Evolutionary conservation across 2,329 filamentous ascomycete species (phyloP).

Genomic region (Exophiala phaeomuriformis): DNA sequence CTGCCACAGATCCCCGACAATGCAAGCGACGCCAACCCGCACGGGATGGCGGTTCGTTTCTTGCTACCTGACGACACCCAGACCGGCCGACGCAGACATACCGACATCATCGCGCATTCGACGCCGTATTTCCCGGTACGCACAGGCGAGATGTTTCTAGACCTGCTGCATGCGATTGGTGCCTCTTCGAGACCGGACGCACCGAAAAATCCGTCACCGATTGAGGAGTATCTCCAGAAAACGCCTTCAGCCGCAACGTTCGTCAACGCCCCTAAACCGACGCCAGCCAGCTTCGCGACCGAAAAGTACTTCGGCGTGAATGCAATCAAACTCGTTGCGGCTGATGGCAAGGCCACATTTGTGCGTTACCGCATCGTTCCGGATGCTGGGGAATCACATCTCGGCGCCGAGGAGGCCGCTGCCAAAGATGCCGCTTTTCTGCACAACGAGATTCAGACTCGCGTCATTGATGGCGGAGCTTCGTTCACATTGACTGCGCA

Average conservation of each 20-base stretch:
- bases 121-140: conserved; percentile 47
- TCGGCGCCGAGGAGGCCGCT: conserved; percentile 36
- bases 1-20: conserved; percentile 46
- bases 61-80: conserved; percentile 32
- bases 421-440: conserved; percentile 41
- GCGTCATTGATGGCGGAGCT: conserved; percentile 33
- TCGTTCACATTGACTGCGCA: conserved; percentile 46
- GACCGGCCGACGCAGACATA: conserved; percentile 42
- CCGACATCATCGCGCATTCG: conserved; percentile 51
- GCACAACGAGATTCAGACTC: conserved; percentile 42
- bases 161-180: conserved; percentile 41
- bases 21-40: conserved; percentile 43
- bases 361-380: conserved; percentile 48
- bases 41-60: conserved; percentile 46
- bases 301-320: conserved; percentile 40
- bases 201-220: conserved; percentile 14
- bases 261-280: conserved; percentile 45
- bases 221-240: conserved; percentile 35
- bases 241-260: conserved; percentile 46
- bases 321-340: conserved; percentile 30
- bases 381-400: conserved; percentile 36
- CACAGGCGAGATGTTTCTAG: conserved; percentile 48
- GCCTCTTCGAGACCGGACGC: conserved; percentile 29
- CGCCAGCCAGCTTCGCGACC: conserved; percentile 43
- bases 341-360: conserved; percentile 41